A percentile compares a stretch with the other conserved stretches of the same genome.
These are phyloP conservation scores for Auriscalpium vulgare DNA, from an alignment of 768 basidiomycete genomes.

Conservation along the genomic window DNA sequence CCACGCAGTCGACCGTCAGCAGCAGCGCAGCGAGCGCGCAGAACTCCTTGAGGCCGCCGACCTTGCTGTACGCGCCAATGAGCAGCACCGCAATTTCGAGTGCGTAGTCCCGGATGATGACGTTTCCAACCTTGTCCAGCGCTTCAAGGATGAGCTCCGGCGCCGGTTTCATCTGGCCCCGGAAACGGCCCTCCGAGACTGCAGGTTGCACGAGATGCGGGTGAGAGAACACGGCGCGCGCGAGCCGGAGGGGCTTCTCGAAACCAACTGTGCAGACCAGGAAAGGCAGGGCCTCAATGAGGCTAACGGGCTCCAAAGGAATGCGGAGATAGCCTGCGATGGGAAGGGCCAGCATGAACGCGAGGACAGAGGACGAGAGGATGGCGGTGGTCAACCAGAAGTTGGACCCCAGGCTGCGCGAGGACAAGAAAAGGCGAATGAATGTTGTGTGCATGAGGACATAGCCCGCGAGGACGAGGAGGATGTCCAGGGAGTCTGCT, in stretches of 20 bases:
- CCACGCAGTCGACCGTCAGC: slow-evolving; percentile 77
- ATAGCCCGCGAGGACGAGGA: slow-evolving; percentile 90
- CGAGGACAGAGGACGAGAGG: slow-evolving; percentile 70
- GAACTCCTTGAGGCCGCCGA: slow-evolving; percentile 87
- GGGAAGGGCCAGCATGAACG: slow-evolving; percentile 79
- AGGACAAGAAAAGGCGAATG: slow-evolving; percentile 81
- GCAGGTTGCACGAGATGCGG: slow-evolving; percentile 39
- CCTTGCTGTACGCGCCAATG: slow-evolving; percentile 79
- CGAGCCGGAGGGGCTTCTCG: slow-evolving; percentile 92
- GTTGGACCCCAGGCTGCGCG: slow-evolving; percentile 74
- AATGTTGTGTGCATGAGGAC: slow-evolving; percentile 95
- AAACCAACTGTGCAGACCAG: slow-evolving; percentile 96
- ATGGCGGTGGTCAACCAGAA: slow-evolving; percentile 73
- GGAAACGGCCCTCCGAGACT: slow-evolving; percentile 20
- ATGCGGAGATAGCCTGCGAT: slow-evolving; percentile 70
- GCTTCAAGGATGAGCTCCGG: slow-evolving; percentile 81
- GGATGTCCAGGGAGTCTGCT: slow-evolving; percentile 92
- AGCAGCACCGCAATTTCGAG: slow-evolving; percentile 87
- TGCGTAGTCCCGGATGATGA: slow-evolving; percentile 87
- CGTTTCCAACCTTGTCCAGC: slow-evolving; percentile 67
- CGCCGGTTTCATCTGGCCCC: slow-evolving; percentile 59
- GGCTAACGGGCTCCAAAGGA: slow-evolving; percentile 84
- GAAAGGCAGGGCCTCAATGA: slow-evolving; percentile 96
- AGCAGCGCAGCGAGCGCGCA: slow-evolving; percentile 91
- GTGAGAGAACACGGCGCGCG: slow-evolving; percentile 81